Conservation (phyloP, 2,329 filamentous ascomycete species). For the Lasiodiplodia sp. region DNA sequence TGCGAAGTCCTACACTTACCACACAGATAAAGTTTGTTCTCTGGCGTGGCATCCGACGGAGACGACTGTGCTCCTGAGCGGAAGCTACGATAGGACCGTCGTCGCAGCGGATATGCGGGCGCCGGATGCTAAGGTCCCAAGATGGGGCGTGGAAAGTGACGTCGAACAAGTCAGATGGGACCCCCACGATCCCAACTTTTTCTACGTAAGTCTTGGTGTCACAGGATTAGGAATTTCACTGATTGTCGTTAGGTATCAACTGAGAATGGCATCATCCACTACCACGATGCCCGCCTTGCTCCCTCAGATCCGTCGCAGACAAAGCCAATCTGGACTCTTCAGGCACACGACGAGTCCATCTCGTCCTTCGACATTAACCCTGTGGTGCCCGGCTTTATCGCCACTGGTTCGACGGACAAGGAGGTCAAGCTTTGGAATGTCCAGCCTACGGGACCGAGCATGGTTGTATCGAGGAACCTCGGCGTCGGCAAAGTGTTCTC, state of each 20-base stretch:
- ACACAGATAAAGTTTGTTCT: slow-evolving; percentile 97
- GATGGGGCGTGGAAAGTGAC: slow-evolving; percentile 95
- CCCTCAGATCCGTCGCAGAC: slow-evolving; percentile 75
- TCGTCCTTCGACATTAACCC: slow-evolving; percentile 94
- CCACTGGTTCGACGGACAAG: slow-evolving; percentile 91
- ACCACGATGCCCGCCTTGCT: slow-evolving; percentile 83
- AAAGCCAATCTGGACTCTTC: slow-evolving; percentile 91
- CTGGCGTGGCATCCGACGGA: slow-evolving; percentile 91
- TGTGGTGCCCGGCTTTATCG: slow-evolving; percentile 89
- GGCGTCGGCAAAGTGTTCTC: slow-evolving; percentile 96
- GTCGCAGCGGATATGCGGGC: slow-evolving; percentile 97
- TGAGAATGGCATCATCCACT: slow-evolving; percentile 89
- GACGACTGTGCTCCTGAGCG: slow-evolving; percentile 86
- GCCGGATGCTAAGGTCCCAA: slow-evolving; percentile 78
- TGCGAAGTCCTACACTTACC: slow-evolving; percentile 93
- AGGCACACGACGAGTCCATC: slow-evolving; percentile 92
- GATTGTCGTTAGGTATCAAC: slow-evolving; percentile 66
- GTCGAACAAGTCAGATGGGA: slow-evolving; percentile 95
- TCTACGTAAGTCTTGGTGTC: slow-evolving; percentile 69
- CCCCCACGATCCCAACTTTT: slow-evolving; percentile 89
- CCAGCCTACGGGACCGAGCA: slow-evolving; percentile 77
- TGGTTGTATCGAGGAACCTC: slow-evolving; percentile 90
- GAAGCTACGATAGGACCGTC: slow-evolving; percentile 92
- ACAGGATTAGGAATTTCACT: slow-evolving; percentile 32
- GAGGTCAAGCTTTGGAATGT: slow-evolving; percentile 98